These are phyloP conservation scores for Sequoiadendron giganteum DNA, from an alignment of 75 land plant genomes.

Conservation along the genomic window DNA sequence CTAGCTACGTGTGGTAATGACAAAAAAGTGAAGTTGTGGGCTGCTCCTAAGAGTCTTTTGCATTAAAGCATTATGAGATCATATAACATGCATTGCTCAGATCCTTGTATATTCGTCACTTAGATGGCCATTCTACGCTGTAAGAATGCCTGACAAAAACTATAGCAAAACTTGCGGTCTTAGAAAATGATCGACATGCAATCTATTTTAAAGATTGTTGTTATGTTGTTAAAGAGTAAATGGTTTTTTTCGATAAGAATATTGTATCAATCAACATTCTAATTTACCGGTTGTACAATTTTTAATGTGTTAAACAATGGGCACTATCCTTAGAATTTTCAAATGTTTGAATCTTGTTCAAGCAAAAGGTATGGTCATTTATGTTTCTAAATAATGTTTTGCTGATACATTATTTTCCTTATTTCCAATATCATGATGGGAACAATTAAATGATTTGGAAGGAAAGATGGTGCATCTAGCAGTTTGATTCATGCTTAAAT, in stretches of 20 bases:
- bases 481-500: no score
- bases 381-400: no score
- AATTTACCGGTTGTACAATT: no score
- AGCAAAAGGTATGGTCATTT: no score
- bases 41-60: conserved; percentile 34
- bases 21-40: conserved; percentile 91
- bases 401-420: no score
- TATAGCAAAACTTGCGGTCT: background rate
- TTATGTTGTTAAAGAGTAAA: background rate
- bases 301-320: no score
- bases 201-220: background rate
- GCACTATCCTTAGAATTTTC: no score
- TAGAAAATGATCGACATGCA: background rate
- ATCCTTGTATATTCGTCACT: background rate
- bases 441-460: no score
- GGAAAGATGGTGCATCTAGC: no score
- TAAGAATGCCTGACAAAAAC: background rate
- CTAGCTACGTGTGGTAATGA: conserved; percentile 73
- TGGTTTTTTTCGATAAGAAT: background rate
- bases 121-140: background rate
- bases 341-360: no score
- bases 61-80: background rate
- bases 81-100: background rate
- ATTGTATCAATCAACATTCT: background rate
- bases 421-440: no score